Evolutionary conservation across 768 basidiomycete species (phyloP), one percentile per base, ranked within the genome.

Genomic region (Macrolepiota fuliginosa): DNA sequence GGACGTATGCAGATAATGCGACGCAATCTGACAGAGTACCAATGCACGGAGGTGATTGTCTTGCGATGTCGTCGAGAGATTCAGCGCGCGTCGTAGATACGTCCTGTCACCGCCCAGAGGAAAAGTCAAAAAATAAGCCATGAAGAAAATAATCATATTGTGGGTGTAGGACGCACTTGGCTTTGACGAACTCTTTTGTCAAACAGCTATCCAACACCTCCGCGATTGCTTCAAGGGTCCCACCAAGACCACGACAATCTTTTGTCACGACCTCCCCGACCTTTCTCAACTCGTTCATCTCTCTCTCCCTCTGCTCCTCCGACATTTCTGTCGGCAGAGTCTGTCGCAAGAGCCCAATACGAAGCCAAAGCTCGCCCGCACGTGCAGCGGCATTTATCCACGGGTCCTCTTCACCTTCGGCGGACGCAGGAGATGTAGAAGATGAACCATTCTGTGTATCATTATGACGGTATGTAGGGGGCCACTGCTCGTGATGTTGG

Each of bases 31-130:
- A 2, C 88, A 83, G 17, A 92, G 76, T 2, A 91, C 77, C 1
- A 91, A 74, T 12, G 89, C 88, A 9, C 90, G 87, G 19, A 91
- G 73, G 68, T 92, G 83, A 63, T 91, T 92, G 63, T 92, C 91
- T 19, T 81, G 84, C 2, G 87, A 79, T 1, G 70, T 66, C 1
- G 82, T 85, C 0, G 85, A 82, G 13, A 87, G 74, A 12, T 80
- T 77, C 1, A 93, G 78, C 0, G 90, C 87, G 0, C 73, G 71
- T 58, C 87, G 87, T n/a, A 83, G 75, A 54, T 87, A 80, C 57
- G 81, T 76, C 65, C 88, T 90, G 53, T 9, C 17, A 22, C 17
- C 42, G 7, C 17, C 19, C 39, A 40, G 56, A 42, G n/a, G n/a
- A 17, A 17, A n/a, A 49, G 54, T 13, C 39, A 53, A 15, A n/a